Conservation (phyloP, 2,329 filamentous ascomycete genomes). For the Pyrenochaeta sp. region DNA sequence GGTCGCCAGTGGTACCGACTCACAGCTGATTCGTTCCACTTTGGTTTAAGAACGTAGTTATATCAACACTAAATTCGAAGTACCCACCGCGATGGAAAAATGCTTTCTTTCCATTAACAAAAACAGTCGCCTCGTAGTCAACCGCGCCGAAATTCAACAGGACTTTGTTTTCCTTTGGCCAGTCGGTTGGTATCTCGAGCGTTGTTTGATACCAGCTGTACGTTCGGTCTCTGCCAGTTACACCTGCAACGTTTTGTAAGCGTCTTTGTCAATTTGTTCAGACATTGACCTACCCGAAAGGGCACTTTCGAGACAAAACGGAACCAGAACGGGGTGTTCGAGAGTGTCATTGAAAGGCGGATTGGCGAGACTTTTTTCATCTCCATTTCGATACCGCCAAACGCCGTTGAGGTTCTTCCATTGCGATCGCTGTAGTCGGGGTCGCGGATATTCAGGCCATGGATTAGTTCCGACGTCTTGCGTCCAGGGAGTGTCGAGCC, state of each 20-base stretch:
- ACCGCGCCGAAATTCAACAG: slow-evolving; percentile 67
- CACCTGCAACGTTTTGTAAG: too few species aligned
- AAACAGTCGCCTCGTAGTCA: slow-evolving; percentile 65
- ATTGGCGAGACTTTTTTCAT: slow-evolving; percentile 45
- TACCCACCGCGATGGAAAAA: slow-evolving; percentile 68
- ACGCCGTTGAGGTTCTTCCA: slow-evolving; percentile 67
- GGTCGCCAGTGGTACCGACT: slow-evolving; percentile 9
- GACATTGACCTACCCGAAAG: slow-evolving; percentile 52
- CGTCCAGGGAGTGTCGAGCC: slow-evolving; percentile 58
- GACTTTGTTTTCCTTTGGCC: slow-evolving; percentile 53
- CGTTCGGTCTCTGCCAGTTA: slow-evolving; percentile 48
- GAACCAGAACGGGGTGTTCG: slow-evolving; percentile 57
- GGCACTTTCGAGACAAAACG: slow-evolving; percentile 63
- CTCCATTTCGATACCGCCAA: slow-evolving; percentile 60
- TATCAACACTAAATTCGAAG: slow-evolving; percentile 66
- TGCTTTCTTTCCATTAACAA: slow-evolving; percentile 63
- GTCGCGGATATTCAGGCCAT: slow-evolving; percentile 66
- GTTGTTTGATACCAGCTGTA: slow-evolving; percentile 60
- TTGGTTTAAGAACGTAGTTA: slow-evolving; percentile 55
- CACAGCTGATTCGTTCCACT: slow-evolving; percentile 64
- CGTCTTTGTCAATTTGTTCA: slow-evolving; percentile 20
- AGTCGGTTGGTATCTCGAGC: slow-evolving; percentile 59
- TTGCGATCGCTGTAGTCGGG: slow-evolving; percentile 60
- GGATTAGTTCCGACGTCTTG: slow-evolving; percentile 60
- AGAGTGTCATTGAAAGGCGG: slow-evolving; percentile 57